Evolutionary conservation across 169 alveolate genomes (phyloP), one percentile per base, ranked within the genome.

Genomic region (Eimeria maxima): DNA sequence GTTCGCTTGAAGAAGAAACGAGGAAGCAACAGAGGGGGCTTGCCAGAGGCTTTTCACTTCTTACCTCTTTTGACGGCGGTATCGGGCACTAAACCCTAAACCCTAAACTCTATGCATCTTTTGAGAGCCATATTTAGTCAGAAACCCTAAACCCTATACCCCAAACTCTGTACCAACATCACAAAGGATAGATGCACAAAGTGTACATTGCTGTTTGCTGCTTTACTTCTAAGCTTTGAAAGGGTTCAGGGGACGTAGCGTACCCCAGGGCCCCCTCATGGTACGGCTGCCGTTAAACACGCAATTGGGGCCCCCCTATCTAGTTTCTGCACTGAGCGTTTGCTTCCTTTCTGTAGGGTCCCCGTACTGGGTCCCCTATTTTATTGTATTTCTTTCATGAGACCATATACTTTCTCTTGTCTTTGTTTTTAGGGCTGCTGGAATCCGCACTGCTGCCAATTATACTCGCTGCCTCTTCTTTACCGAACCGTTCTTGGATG

Each of bases 1-100:
- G 50, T 4, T 55, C 91, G 20, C 55, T 83, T 11, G 67, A 83
- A 29, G 91, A 24, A 29, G 91, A 83, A 53, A 18, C 24, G 6
- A 16, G 91, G 18, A 83, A 83, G 76, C 91, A 83, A 55, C 91
- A 83, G 27, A 24, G 91, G 76, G 53, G 74, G 8, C 91, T 83
- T 27, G 91, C 91, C 76, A 55, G 20, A 45, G 74, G 91, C 44
- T 53, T 53, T 29, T 83, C 91, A 7, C 91, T 83, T 13, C 74
- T 83, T 4, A 83, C 91, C 33, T 83, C 91, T 14, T 83, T 83
- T 24, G 91, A 83, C 27, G 91, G 91, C 71, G 91, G 91, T 83
- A 47, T 14, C 69, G 29, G 47, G n/a, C 90, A 27, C 90, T 44
- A 80, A 47, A 80, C 90, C 65, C 90, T 44, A 80, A 47, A 42